These are phyloP conservation scores for Colletotrichum orbiculare DNA, from an alignment of 2,329 filamentous ascomycete genomes.

Conservation along the genomic window DNA sequence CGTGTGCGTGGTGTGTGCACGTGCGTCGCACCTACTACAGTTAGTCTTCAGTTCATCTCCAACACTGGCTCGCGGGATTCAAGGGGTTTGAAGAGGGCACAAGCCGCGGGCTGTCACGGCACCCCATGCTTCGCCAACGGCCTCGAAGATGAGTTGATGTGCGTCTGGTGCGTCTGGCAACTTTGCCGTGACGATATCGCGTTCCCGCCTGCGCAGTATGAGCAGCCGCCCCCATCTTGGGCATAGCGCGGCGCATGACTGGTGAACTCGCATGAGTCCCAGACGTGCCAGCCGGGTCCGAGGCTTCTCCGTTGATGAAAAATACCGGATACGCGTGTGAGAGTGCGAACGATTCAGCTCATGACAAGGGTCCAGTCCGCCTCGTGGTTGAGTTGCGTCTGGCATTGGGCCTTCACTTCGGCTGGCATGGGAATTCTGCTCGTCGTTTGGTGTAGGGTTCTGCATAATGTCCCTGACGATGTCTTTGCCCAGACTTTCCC, in stretches of 20 bases:
- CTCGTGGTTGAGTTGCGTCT: too few relatives aligned
- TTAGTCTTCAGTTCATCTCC: slow-evolving; percentile 2
- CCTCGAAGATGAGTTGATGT: slow-evolving; percentile 1
- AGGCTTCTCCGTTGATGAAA: slow-evolving; percentile 20
- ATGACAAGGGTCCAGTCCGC: too few relatives aligned
- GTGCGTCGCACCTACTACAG: background rate
- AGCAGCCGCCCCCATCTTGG: background rate
- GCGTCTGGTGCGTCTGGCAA: background rate
- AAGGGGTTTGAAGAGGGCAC: slow-evolving; percentile 8
- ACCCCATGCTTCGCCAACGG: slow-evolving; percentile 2
- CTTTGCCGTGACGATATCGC: background rate
- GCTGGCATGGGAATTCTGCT: too few relatives aligned
- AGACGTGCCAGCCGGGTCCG: slow-evolving; percentile 21
- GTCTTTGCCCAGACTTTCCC: too few relatives aligned
- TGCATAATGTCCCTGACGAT: too few relatives aligned
- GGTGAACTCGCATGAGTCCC: slow-evolving; percentile 22
- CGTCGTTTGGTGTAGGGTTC: too few relatives aligned
- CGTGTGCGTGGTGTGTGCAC: background rate
- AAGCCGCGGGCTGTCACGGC: slow-evolving; percentile 2
- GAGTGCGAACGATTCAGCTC: too few relatives aligned
- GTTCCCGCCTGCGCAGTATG: too few relatives aligned
- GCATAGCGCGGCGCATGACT: background rate
- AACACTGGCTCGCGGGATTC: slow-evolving; percentile 1
- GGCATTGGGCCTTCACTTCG: too few relatives aligned
- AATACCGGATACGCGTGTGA: slow-evolving; percentile 4